phyloP scores from a whole-genome alignment of 345 rosid genomes.

The Brassica juncea region DNA sequence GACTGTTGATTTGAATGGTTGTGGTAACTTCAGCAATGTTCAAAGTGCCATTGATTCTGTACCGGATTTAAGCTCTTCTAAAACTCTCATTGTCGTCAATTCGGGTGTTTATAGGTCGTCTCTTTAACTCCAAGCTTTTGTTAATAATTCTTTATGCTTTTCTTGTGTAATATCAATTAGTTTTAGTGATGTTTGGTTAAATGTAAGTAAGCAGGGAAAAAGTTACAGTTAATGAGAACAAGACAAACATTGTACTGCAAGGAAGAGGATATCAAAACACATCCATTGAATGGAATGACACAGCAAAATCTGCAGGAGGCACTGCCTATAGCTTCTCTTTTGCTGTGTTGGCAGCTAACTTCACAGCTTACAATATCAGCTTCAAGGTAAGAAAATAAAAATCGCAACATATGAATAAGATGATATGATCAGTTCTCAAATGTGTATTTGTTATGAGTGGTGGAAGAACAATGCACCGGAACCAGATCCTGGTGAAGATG shows the following conservation, averaged over 20 bases:
- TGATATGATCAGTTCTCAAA: neutral
- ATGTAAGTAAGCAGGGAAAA: conserved; percentile 63
- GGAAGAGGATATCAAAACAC: conserved; percentile 70
- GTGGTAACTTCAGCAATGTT: conserved; percentile 66
- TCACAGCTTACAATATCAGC: conserved; percentile 79
- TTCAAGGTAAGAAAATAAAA: conserved; percentile 54
- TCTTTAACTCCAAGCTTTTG: conserved; percentile 21
- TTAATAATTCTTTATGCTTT: neutral
- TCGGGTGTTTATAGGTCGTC: conserved; percentile 75
- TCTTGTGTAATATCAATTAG: neutral
- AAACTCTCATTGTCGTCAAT: conserved; percentile 62
- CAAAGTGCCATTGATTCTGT: conserved; percentile 72
- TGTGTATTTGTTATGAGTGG: conserved; percentile 6
- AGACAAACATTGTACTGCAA: conserved; percentile 69
- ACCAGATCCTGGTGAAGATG: conserved; percentile 64
- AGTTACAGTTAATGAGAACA: conserved; percentile 59
- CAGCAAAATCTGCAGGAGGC: conserved; percentile 74
- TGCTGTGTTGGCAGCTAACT: conserved; percentile 62
- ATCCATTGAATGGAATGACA: conserved; percentile 78
- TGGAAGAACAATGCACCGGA: conserved; percentile 69
- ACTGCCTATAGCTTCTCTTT: conserved; percentile 68
- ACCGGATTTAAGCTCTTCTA: conserved; percentile 55
- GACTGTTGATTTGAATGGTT: conserved; percentile 64
- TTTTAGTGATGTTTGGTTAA: conserved; percentile 2
- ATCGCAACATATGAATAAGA: neutral